Percentiles rank a stretch among this genome's conserved stretches.
These are phyloP conservation scores for Debaryomycetaceae sp. DNA, from an alignment of 1,139 yeast species.

Conservation along the genomic window DNA sequence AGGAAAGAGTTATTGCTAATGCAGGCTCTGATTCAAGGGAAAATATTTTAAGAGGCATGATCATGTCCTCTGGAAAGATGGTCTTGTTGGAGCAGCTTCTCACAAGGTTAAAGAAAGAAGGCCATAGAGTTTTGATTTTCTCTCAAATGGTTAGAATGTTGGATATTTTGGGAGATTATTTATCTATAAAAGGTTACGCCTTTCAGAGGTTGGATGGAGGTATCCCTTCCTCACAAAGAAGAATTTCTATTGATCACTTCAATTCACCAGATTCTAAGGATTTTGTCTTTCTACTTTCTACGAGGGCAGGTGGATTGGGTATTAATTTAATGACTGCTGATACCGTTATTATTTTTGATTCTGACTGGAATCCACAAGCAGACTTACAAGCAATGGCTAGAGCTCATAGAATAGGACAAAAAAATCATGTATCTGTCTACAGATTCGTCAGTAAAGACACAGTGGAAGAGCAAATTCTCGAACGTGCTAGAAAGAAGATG, in stretches of 20 bases:
- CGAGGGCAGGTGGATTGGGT: conserved; percentile 99
- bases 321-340: conserved; percentile 98
- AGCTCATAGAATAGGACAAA: conserved; percentile 98
- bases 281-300: conserved; percentile 84
- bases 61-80: conserved; percentile 98
- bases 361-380: conserved; percentile 99
- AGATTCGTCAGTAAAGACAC: conserved; percentile 96
- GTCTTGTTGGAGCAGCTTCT: conserved; percentile 86
- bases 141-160: conserved; percentile 97
- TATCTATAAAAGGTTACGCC: conserved; percentile 82
- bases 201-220: conserved; percentile 97
- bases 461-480: conserved; percentile 94
- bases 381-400: conserved; percentile 99
- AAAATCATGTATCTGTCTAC: conserved; percentile 95
- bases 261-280: conserved; percentile 93
- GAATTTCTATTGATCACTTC: conserved; percentile 94
- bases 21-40: conserved; percentile 68
- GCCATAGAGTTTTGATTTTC: conserved; percentile 91
- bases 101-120: conserved; percentile 82
- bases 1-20: conserved; percentile 69
- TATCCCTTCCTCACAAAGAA: conserved; percentile 87
- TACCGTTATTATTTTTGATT: conserved; percentile 93
- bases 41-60: conserved; percentile 79
- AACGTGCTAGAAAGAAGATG: conserved; percentile 97
- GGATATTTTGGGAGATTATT: conserved; percentile 91